Evolutionary conservation across 2,329 filamentous ascomycete species (phyloP).

Genomic region (Dactylonectria estremocensis): DNA sequence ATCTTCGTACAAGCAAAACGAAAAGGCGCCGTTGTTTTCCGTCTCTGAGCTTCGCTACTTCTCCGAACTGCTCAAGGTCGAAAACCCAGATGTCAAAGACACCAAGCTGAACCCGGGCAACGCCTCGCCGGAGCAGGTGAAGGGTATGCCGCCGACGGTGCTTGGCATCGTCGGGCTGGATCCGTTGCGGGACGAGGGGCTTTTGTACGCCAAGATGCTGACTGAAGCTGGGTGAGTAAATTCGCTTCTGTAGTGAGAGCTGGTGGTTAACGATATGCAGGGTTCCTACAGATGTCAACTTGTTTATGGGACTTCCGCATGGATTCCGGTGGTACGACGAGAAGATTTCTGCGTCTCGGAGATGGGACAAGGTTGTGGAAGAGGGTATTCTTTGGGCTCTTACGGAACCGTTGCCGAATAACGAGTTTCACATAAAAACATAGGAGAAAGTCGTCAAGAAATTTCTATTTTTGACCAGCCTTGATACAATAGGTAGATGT

Average conservation of each 20-base stretch:
- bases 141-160: conserved; percentile 59
- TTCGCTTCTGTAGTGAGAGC: neutral
- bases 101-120: conserved; percentile 57
- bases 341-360: conserved; percentile 19
- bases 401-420: neutral
- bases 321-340: conserved; percentile 32
- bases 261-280: conserved; percentile 23
- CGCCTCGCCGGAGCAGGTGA: conserved; percentile 50
- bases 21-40: conserved; percentile 65
- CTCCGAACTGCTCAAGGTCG: conserved; percentile 45
- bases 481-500: too few species aligned
- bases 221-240: conserved; percentile 58
- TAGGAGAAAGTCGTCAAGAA: neutral
- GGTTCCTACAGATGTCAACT: conserved; percentile 39
- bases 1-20: conserved; percentile 63
- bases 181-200: conserved; percentile 63
- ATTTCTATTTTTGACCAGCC: too few species aligned
- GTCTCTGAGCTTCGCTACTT: conserved; percentile 44
- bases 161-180: conserved; percentile 63
- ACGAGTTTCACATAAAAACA: conserved; percentile 26
- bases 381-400: conserved; percentile 31
- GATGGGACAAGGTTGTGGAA: conserved; percentile 32
- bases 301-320: conserved; percentile 31
- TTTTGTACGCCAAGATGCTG: conserved; percentile 61
- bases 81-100: conserved; percentile 49